Base-by-base conservation (phyloP, 208 protist species). In the Trypanosoma cruzi region DNA sequence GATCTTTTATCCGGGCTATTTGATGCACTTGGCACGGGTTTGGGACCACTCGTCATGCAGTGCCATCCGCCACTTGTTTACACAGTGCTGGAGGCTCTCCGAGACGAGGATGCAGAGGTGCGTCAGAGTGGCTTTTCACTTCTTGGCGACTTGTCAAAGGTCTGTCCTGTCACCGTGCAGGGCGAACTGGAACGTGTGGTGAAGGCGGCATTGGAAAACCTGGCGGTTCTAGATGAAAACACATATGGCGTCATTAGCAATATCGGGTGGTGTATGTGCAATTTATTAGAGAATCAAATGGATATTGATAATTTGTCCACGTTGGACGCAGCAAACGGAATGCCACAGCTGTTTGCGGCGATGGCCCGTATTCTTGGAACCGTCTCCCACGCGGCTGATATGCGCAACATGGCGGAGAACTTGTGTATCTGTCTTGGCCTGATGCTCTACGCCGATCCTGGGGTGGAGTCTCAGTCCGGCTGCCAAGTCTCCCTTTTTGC, bases 361-460 rank as follows among this genome's bases (percentile, higher is more conserved):
- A 68, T 96, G 24, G 81, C 78, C 2, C 64, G 59, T 22, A 53
- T 87, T 14, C 68, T 96, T 28, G 64, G 69, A 20, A 40, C 40
- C 42, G 48, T 42, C 3, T 56, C 75, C 16, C 55, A 86, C 20
- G 87, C 69, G 22, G 81, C 84, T 0, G 88, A 94, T 32, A 90
- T 93, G 86, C 80, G 85, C 26, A 94, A 92, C 68, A 93, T 93
- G 88, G 85, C 81, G 5, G 91, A 96, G 66, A 96, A 96, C 63
- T 73, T 93, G 50, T 68, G 80, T 18, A 74, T 93, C 34, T 92
- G 78, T 73, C 71, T 96, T 13, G 91, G 91, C 20, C 63, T 88
- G 31, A 86, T 89, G 71, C 64, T 94, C 3, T 92, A 87, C 70
- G 59, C 68, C 26, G 81, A 89, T 48, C 54, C 60, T 20, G 80